Evolutionary conservation across 768 basidiomycete species (phyloP), one percentile per base, ranked within the genome.

Genomic region (Clitopilus hobsonii): DNA sequence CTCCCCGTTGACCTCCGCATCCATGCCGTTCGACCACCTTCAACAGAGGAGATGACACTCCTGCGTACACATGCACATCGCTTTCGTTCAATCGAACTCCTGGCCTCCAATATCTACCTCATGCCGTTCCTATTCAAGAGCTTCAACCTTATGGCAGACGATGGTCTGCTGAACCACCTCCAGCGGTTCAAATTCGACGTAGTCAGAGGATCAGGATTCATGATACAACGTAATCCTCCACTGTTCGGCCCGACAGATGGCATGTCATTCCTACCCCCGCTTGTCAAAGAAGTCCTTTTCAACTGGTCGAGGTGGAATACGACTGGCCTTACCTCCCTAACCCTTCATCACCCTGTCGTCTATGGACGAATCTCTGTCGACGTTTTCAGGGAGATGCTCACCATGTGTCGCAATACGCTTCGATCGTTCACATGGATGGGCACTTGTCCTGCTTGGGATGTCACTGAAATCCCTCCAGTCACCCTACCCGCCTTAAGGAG

Each of bases 241-340:
- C 10, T 5, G 14, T 56, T 13, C 23, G 36, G 10, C 18, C 22
- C 16, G 6, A 14, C 23, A 32, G 56, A 26, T 38, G 32, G 14
- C 50, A 22, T 24, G 26, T 32, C 16, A 7, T 24, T 24, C 11
- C 14, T 56, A 10, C 51, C 56, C 38, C 25, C 32, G 11, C 7
- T 48, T 6, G 20, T 28, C 29, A 45, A 30, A 13, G 23, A 49
- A 32, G 25, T 28, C n/a, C 13, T 18, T n/a, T 29, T 56, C 18
- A 11, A 25, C 13, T 56, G 56, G 56, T 38, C 56, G 2, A 7
- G 29, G 4, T 56, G 56, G 56, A 38, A 53, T 26, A 26, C 41
- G 10, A 38, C 38, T 16, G 49, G 45, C 1, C 18, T 56, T 32
- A 56, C 56, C 3, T 30, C 41, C 14, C 29, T 56, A 26, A 23